phyloP scores from a whole-genome alignment of 2,329 filamentous ascomycete genomes.

The Neospermospora avenae region DNA sequence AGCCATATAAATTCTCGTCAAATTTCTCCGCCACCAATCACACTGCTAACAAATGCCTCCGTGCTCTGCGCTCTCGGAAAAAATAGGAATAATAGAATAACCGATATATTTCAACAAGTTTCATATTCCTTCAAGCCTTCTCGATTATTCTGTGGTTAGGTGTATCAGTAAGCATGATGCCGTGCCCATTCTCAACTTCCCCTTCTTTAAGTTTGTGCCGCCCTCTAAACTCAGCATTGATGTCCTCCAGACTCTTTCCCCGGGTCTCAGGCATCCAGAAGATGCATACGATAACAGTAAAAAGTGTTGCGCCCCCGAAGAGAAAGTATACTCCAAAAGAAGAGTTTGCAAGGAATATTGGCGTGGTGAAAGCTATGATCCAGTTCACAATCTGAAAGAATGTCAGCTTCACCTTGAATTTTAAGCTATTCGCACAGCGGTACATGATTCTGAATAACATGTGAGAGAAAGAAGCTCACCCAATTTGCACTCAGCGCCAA shows the following conservation, averaged over 20 bases:
- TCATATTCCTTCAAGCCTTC: neutral
- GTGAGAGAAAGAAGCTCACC: conserved; percentile 21
- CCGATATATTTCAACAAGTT: no score
- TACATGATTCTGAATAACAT: neutral
- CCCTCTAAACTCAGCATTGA: conserved; percentile 22
- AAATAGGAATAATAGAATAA: no score
- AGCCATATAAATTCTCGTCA: no score
- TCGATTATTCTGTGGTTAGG: no score
- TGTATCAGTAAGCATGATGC: neutral
- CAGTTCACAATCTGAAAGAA: conserved; percentile 17
- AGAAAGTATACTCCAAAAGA: conserved; percentile 31
- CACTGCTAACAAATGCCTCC: no score
- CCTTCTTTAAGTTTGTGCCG: neutral
- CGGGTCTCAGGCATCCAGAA: conserved; percentile 35
- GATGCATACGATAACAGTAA: conserved; percentile 19
- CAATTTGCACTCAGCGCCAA: conserved; percentile 48
- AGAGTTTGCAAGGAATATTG: conserved; percentile 30
- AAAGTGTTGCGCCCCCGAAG: conserved; percentile 40
- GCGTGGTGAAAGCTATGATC: conserved; percentile 36
- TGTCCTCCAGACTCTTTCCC: conserved; percentile 27
- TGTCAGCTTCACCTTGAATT: neutral
- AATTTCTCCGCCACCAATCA: no score
- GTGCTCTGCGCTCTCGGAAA: no score
- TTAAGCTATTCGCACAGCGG: neutral
- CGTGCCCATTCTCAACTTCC: neutral